Evolutionary conservation across 179 eudicot genomes (phyloP), one percentile per base, ranked within the genome.

Genomic region (Beta lomatogona): DNA sequence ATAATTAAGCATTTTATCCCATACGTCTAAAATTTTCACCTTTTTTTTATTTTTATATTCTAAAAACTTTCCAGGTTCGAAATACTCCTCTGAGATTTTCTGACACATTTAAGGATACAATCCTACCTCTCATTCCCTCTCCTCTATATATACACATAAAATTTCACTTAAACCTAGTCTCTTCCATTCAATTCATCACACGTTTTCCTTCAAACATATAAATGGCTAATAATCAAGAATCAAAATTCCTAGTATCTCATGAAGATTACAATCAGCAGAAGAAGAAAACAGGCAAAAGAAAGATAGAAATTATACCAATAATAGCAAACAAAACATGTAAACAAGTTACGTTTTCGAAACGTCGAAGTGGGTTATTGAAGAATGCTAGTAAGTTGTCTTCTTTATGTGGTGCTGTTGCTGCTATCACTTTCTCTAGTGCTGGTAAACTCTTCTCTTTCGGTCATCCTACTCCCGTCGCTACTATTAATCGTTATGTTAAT

Each of bases 401-500:
- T 36, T 72, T 82, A 21, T 82, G 81, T 63, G 81, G 81, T 52
- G 65, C 78, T 19, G 22, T 78, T 53, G 81, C 81, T 22, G 31
- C 77, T 9, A 59, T 82, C 64, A 77, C 85, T 53, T 82, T 77
- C 58, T 77, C 85, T 0, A 58, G 59, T 9, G 81, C 81, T 6
- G 81, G 85, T 12, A 82, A 82, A 60, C 66, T 82, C 6, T 82
- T 71, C 66, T 15, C 81, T 4, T 82, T 82, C 4, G 85, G 81
- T 77, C 85, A 82, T n/a, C 85, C 85, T 15, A 71, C 5, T 44
- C 72, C 28, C 5, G 81, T 77, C 1, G 13, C 22, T 6, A 73
- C 77, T 16, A 14, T 82, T 22, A 41, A 52, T 1, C 74, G 85
- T 72, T 82, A 82, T 18, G 53, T 63, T 60, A 70, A 61, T 22